Evolutionary conservation across 345 rosid genomes (phyloP), one percentile per base, ranked within the genome.

Genomic region (Hibiscus trionum): DNA sequence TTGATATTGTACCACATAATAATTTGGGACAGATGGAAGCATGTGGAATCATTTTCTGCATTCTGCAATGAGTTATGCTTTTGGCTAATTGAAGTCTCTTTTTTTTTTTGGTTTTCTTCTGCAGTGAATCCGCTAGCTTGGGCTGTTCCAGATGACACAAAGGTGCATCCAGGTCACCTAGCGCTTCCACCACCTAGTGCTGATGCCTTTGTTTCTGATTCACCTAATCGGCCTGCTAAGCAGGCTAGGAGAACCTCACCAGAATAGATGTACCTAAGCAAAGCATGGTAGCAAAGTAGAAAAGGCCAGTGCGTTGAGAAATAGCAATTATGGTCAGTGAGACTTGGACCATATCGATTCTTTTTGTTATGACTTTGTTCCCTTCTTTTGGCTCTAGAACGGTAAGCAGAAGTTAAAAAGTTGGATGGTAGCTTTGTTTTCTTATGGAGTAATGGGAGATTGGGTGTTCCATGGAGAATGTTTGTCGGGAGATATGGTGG

Each of bases 81-180:
- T 39, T 7, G 0, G 47, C 52, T 55, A 12, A 55, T 37, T 46
- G 17, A 29, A 4, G 29, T 27, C 5, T 24, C 24, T 31, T 58
- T 35, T 33, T 33, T 35, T 35, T 50, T 46, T 21, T 21, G 24
- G n/a, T 2, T 24, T 21, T 29, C 0, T 16, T 21, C 35, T 70
- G 71, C 84, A 87, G 89, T 80, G 73, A 78, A 66, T 50, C 90
- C 88, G 53, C 63, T 87, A 42, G 44, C 83, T 67, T 85, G 83
- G 87, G 80, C 72, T 31, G 46, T 77, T 66, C 78, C 87, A 58
- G 85, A 83, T 61, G 65, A 15, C 67, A 49, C 76, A 73, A 62
- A 76, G 3, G 70, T 75, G 76, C 79, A 76, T 81, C 84, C 76
- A 16, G 80, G 85, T 56, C 53, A 31, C 33, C 79, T 81, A 55